These are phyloP conservation scores for Paramecium sexaurelia DNA, from an alignment of 73 alveolate genomes.

Conservation along the genomic window DNA sequence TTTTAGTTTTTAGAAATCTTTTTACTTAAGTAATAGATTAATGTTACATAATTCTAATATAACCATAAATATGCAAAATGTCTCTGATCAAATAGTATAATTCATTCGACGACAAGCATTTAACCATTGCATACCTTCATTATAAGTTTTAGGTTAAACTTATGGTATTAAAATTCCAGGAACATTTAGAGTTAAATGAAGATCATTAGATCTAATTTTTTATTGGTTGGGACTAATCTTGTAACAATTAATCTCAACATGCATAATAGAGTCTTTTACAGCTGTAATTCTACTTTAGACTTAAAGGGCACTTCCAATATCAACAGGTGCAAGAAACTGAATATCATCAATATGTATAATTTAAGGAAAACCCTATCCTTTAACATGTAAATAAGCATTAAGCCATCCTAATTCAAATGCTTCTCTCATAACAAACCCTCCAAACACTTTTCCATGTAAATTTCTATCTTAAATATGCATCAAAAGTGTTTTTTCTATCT, in stretches of 20 bases:
- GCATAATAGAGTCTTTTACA: not conserved
- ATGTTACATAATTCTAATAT: not conserved
- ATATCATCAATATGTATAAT: conserved; percentile 52
- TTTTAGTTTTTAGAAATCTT: not conserved
- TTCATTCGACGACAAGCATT: not conserved
- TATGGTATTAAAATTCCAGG: not conserved
- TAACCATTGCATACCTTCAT: not conserved
- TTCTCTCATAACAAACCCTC: conserved; percentile 63
- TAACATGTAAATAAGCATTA: conserved; percentile 29
- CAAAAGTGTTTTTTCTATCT: not conserved
- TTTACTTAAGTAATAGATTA: not conserved
- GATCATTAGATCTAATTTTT: conserved; percentile 4
- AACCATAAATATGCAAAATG: not conserved
- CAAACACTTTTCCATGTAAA: conserved; percentile 61
- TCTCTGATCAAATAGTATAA: not conserved
- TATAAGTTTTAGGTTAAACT: not conserved
- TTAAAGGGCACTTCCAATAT: conserved; percentile 34
- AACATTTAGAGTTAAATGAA: not conserved
- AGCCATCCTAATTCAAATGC: conserved; percentile 59
- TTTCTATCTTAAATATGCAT: conserved; percentile 63
- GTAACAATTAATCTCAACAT: not conserved
- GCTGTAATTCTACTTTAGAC: not conserved
- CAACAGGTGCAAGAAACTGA: conserved; percentile 49
- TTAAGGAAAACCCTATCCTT: conserved; percentile 37
- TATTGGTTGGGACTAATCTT: not conserved